Conservation (phyloP, 2,329 filamentous ascomycete species). For the Aspergillus brasiliensis region DNA sequence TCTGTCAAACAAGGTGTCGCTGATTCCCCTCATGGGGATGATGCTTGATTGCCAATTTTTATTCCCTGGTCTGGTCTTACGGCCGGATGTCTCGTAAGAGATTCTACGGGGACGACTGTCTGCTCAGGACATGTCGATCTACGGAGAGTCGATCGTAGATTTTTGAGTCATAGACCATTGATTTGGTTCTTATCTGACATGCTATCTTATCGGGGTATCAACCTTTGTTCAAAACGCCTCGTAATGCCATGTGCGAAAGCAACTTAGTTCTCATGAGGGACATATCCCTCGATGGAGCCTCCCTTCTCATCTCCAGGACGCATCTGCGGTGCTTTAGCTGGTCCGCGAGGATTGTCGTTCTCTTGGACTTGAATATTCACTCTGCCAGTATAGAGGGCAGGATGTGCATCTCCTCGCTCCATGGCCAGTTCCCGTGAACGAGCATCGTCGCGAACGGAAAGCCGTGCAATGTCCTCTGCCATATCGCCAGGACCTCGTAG, state of each 20-base stretch:
- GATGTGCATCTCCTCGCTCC: conserved; percentile 38
- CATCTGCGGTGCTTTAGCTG: conserved; percentile 34
- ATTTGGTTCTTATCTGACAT: neutral
- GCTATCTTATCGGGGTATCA: conserved; percentile 17
- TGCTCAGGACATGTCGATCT: neutral
- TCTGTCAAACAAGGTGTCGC: conserved; percentile 77
- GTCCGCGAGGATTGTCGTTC: conserved; percentile 24
- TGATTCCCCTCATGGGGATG: conserved; percentile 71
- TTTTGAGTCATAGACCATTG: neutral
- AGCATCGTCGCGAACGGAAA: conserved; percentile 29
- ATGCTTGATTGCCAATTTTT: conserved; percentile 89
- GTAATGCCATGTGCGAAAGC: neutral
- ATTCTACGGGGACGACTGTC: neutral
- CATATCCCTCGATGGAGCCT: conserved; percentile 47
- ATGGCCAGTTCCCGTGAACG: conserved; percentile 35
- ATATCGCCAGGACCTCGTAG: conserved; percentile 19
- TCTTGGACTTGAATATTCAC: conserved; percentile 39
- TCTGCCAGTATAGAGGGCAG: conserved; percentile 29
- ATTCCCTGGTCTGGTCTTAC: conserved; percentile 26
- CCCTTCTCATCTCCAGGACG: conserved; percentile 37
- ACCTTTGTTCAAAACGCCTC: conserved; percentile 13
- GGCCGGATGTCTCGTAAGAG: conserved; percentile 1
- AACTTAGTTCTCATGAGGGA: conserved; percentile 30
- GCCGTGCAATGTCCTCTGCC: conserved; percentile 26
- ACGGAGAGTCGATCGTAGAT: neutral